A percentile compares a stretch with the other conserved stretches of the same genome.
These are phyloP conservation scores for Phoenix dactylifera DNA, from an alignment of 176 grass and related monocot genomes.

Conservation along the genomic window DNA sequence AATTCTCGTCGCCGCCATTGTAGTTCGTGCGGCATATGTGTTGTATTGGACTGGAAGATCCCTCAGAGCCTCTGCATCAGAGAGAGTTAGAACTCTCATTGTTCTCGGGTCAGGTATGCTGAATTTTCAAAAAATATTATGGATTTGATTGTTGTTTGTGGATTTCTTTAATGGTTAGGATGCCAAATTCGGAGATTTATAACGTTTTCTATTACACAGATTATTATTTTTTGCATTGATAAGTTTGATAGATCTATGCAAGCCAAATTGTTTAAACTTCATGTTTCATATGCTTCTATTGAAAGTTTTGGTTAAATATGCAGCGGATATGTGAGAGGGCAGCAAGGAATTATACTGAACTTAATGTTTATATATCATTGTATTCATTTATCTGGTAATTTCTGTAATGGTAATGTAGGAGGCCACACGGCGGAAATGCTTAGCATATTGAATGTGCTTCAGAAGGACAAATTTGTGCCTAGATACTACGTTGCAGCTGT, in stretches of 20 bases:
- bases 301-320: no score
- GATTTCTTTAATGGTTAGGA: neutral
- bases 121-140: neutral
- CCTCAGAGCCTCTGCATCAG: neutral
- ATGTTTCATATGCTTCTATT: no score
- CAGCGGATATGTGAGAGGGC: no score
- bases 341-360: no score
- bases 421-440: constrained; percentile 95
- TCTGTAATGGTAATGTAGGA: constrained; percentile 28
- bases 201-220: no score
- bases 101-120: constrained; percentile 12
- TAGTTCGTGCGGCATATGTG: constrained; percentile 6
- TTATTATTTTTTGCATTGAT: no score
- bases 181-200: no score
- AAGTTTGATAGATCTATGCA: no score
- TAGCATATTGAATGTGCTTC: constrained; percentile 56
- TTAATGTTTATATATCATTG: neutral
- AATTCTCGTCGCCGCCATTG: neutral
- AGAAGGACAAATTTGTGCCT: constrained; percentile 65
- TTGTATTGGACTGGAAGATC: constrained; percentile 6
- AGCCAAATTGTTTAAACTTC: no score
- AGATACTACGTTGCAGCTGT: constrained; percentile 82
- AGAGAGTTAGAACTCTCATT: constrained; percentile 12
- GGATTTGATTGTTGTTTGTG: neutral
- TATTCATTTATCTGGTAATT: constrained; percentile 2